Conservation (phyloP, 169 alveolate genomes). For the Babesia bigemina region DNA sequence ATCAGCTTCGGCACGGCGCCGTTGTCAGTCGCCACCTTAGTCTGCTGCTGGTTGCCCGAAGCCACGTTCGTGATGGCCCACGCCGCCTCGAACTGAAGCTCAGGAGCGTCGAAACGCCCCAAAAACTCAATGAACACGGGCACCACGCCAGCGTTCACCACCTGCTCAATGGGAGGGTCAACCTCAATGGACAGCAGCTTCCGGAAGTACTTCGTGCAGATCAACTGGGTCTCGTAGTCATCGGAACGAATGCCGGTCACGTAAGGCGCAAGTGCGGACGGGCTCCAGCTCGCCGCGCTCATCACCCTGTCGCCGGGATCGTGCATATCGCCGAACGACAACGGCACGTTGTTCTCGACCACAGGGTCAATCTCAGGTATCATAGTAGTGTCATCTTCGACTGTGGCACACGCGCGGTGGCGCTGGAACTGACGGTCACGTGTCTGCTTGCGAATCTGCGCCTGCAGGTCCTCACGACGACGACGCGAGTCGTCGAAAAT, state of each 20-base stretch:
- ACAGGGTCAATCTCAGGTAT: slow-evolving; percentile 62
- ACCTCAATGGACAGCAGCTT: slow-evolving; percentile 89
- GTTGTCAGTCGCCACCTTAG: slow-evolving; percentile 86
- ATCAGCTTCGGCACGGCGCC: slow-evolving; percentile 85
- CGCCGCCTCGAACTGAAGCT: slow-evolving; percentile 95
- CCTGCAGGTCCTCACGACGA: slow-evolving; percentile 88
- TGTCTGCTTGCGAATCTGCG: slow-evolving; percentile 88
- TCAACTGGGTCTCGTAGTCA: slow-evolving; percentile 81
- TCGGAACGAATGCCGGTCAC: slow-evolving; percentile 78
- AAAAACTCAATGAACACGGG: slow-evolving; percentile 91
- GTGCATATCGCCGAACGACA: slow-evolving; percentile 54
- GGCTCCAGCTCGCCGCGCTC: slow-evolving; percentile 59
- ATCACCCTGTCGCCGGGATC: slow-evolving; percentile 60
- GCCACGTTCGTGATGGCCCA: slow-evolving; percentile 97
- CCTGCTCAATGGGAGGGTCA: slow-evolving; percentile 93
- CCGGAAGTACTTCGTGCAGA: slow-evolving; percentile 88
- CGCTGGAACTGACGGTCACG: slow-evolving; percentile 85
- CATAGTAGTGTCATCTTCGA: slow-evolving; percentile 32
- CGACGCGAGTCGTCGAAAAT: slow-evolving; percentile 89
- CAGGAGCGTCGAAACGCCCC: slow-evolving; percentile 85
- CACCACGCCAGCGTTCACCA: slow-evolving; percentile 93
- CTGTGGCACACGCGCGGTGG: slow-evolving; percentile 76
- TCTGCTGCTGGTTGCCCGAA: slow-evolving; percentile 93
- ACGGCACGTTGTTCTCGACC: slow-evolving; percentile 39
- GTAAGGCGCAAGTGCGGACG: slow-evolving; percentile 69